Base-by-base conservation (phyloP, 805 yeast genomes). In the Saturnispora sanitii region DNA sequence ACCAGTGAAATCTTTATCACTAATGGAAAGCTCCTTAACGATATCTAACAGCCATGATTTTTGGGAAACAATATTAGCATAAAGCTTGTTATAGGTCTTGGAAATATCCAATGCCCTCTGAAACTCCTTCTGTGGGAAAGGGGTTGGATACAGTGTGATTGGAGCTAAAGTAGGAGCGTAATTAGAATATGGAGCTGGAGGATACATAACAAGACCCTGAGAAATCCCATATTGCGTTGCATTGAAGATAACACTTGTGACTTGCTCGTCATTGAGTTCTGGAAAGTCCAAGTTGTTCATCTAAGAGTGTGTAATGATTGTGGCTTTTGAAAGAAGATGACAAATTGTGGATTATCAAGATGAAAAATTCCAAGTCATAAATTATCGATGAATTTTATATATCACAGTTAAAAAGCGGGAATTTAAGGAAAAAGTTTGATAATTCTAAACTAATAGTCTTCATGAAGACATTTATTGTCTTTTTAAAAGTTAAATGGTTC, bases 71-170 rank as follows among this genome's bases (percentile, higher is more conserved):
- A 88, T 75, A 23, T 70, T 70, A 18, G 79, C 79, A 57, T 92
- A 92, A 30, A 92, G 61, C 49, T 75, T 71, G 55, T 88, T 86
- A 67, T 77, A 92, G 5, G 63, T 53, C 31, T 65, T 59, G 56
- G 88, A 95, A 11, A 87, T 78, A 4, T 59, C 61, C 20, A 75
- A 53, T 2, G 95, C 94, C 45, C 70, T 67, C 8, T 74, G 67
- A 57, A 84, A 90, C 40, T 82, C 76, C 2, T 54, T 40, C 42
- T 63, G 68, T 4, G 96, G 90, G 48, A 87, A 77, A 6, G 95
- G 95, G 0, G 96, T 82, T 4, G 99, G 99, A 54, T 68, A 86
- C 22, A 90, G 53, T 1, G 98, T 92, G 8, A 86, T 77, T 29
- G 99, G 98, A 2, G 96, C 95, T 38, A 71, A 71, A 32, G 64